phyloP scores from a whole-genome alignment of 2,329 filamentous ascomycete genomes.

The Penicillium sp. region DNA sequence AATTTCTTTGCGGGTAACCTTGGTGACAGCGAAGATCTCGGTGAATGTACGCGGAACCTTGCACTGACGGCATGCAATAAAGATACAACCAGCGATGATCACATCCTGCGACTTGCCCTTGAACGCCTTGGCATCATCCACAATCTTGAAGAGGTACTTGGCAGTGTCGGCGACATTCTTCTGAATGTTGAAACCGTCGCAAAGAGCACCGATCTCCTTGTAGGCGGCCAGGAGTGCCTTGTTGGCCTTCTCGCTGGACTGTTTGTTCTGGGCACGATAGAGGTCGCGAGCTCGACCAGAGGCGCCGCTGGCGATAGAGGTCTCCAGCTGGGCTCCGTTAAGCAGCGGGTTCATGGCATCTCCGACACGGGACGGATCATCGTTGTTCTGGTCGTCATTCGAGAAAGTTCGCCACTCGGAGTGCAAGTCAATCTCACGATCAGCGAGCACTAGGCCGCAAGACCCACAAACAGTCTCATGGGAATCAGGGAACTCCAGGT shows the following conservation, averaged over 20 bases:
- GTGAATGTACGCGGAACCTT: slow-evolving; percentile 84
- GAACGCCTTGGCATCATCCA: slow-evolving; percentile 88
- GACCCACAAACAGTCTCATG: slow-evolving; percentile 89
- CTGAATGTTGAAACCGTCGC: slow-evolving; percentile 78
- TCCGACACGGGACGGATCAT: slow-evolving; percentile 97
- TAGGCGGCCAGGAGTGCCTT: slow-evolving; percentile 77
- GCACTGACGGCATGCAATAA: slow-evolving; percentile 92
- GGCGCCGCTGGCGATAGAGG: slow-evolving; percentile 80
- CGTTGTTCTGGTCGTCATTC: slow-evolving; percentile 94
- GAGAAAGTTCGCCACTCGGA: slow-evolving; percentile 99
- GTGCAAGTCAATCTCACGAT: slow-evolving; percentile 89
- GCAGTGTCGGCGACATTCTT: slow-evolving; percentile 81
- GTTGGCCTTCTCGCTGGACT: slow-evolving; percentile 75
- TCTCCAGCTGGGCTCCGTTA: slow-evolving; percentile 85
- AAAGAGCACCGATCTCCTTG: slow-evolving; percentile 83
- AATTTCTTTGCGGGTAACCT: slow-evolving; percentile 95
- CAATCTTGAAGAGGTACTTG: slow-evolving; percentile 92
- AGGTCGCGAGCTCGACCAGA: slow-evolving; percentile 69
- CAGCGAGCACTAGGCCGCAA: slow-evolving; percentile 85
- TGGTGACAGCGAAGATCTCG: slow-evolving; percentile 90
- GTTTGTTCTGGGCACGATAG: slow-evolving; percentile 78
- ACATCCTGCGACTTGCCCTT: slow-evolving; percentile 94
- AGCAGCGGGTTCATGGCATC: slow-evolving; percentile 87
- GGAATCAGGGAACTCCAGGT: slow-evolving; percentile 88
- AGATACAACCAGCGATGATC: slow-evolving; percentile 93